Percentiles rank a stretch among this genome's conserved stretches.
Conservation (phyloP, 2,329 filamentous ascomycete genomes). For the Exophiala bonariae region DNA sequence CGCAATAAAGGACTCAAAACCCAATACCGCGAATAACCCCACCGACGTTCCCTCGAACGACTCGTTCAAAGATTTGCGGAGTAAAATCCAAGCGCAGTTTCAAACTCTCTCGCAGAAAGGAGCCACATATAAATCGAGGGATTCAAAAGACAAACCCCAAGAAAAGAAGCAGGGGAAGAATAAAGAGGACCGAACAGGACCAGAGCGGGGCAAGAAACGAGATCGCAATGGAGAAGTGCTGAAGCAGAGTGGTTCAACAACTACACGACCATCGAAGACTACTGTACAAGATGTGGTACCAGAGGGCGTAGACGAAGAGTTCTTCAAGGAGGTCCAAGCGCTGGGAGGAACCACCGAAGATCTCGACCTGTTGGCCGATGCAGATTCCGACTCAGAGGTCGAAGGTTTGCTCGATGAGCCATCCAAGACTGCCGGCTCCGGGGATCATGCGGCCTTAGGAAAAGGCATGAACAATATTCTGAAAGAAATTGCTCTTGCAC, state of each 20-base stretch:
- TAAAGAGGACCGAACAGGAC: slow-evolving; percentile 9
- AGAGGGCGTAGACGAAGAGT: slow-evolving; percentile 31
- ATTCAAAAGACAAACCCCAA: slow-evolving; percentile 31
- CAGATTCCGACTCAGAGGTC: slow-evolving; percentile 48
- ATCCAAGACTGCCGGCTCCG: slow-evolving; percentile 13
- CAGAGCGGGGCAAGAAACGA: slow-evolving; percentile 42
- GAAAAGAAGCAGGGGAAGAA: slow-evolving; percentile 30
- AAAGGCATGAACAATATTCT: slow-evolving; percentile 37
- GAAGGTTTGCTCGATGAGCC: slow-evolving; percentile 31
- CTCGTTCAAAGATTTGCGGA: slow-evolving; percentile 20
- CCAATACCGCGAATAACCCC: neutral
- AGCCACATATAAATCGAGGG: slow-evolving; percentile 36
- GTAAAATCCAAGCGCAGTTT: slow-evolving; percentile 25
- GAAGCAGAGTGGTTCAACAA: slow-evolving; percentile 34
- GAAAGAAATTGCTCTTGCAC: slow-evolving; percentile 44
- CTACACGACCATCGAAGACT: slow-evolving; percentile 22
- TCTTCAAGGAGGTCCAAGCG: slow-evolving; percentile 45
- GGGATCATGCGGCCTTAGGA: slow-evolving; percentile 33
- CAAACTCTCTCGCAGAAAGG: slow-evolving; percentile 41
- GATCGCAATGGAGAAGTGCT: slow-evolving; percentile 49
- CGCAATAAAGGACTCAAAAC: too few relatives aligned
- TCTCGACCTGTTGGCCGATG: slow-evolving; percentile 44
- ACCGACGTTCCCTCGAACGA: slow-evolving; percentile 1
- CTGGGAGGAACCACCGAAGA: slow-evolving; percentile 53
- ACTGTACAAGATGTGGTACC: slow-evolving; percentile 21